Percentiles rank a stretch among this genome's conserved stretches.
Evolutionary conservation across 2,329 filamentous ascomycete species (phyloP).

Genomic region (Pseudocercospora fijiensis): DNA sequence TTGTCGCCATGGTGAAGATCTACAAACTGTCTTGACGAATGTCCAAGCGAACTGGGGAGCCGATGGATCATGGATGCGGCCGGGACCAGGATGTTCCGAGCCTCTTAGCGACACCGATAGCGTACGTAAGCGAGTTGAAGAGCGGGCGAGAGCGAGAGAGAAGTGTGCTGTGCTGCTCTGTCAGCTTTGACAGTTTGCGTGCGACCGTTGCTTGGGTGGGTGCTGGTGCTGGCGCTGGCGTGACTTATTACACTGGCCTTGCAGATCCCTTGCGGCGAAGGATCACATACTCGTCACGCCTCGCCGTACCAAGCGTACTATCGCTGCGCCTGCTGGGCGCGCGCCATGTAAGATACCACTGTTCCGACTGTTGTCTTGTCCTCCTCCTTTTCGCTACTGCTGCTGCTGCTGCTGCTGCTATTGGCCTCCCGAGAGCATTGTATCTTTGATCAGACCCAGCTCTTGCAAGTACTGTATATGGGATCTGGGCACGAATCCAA

Average conservation of each 20-base stretch:
- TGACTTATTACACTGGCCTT: neutral
- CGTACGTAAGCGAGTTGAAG: neutral
- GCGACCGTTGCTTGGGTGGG: constrained; percentile 1
- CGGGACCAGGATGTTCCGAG: neutral
- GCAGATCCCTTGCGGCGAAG: neutral
- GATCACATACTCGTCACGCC: neutral
- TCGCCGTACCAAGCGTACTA: neutral
- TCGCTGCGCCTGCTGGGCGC: neutral
- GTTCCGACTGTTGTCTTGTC: neutral
- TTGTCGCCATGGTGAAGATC: neutral
- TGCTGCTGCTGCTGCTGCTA: neutral
- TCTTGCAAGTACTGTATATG: neutral
- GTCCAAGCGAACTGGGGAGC: neutral
- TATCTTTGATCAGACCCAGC: neutral
- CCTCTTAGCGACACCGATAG: neutral
- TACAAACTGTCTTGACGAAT: neutral
- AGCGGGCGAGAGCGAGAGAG: neutral
- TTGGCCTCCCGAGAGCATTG: neutral
- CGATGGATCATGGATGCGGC: neutral
- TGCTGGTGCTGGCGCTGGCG: too few relatives aligned
- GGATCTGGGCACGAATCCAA: constrained; percentile 10
- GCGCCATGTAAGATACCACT: constrained; percentile 2
- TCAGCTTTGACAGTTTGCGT: neutral
- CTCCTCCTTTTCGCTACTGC: neutral
- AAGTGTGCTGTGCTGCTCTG: neutral